A percentile compares a stretch with the other conserved stretches of the same genome.
Evolutionary conservation across 306 rosid species (phyloP).

Genomic region (Pyrus pyrifolia): DNA sequence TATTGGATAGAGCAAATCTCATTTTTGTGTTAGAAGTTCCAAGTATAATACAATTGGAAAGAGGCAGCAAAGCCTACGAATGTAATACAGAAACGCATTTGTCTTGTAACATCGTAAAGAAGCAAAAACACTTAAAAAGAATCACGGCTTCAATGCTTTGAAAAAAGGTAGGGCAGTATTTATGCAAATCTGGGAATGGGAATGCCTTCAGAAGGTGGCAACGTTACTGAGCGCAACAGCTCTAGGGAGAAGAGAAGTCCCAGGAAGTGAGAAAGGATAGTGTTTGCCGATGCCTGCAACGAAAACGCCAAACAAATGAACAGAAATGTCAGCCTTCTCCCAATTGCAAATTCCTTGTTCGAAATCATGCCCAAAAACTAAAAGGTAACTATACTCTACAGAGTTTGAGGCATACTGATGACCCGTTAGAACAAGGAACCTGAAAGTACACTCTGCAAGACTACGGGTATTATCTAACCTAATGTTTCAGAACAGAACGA

Average conservation of each 20-base stretch:
- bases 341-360: neutral
- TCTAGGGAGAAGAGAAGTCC: conserved; percentile 85
- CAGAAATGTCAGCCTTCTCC: neutral
- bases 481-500: neutral
- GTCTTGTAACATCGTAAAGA: neutral
- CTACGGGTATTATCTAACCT: neutral
- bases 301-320: neutral
- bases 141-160: neutral
- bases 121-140: conserved; percentile 12
- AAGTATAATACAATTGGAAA: neutral
- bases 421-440: too few relatives aligned
- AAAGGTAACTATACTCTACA: neutral
- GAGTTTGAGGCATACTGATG: neutral
- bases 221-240: conserved; percentile 79
- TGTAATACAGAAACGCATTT: neutral
- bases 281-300: conserved; percentile 89
- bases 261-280: conserved; percentile 89
- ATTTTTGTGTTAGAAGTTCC: too few relatives aligned
- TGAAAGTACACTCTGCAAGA: neutral
- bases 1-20: too few relatives aligned
- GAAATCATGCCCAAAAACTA: neutral
- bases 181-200: conserved; percentile 60
- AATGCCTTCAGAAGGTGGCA: conserved; percentile 52
- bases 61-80: neutral
- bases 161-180: conserved; percentile 4